A percentile compares a stretch with the other conserved stretches of the same genome.
These are phyloP conservation scores for Cardamine chenopodiifolia DNA, from an alignment of 345 rosid species.

Conservation along the genomic window DNA sequence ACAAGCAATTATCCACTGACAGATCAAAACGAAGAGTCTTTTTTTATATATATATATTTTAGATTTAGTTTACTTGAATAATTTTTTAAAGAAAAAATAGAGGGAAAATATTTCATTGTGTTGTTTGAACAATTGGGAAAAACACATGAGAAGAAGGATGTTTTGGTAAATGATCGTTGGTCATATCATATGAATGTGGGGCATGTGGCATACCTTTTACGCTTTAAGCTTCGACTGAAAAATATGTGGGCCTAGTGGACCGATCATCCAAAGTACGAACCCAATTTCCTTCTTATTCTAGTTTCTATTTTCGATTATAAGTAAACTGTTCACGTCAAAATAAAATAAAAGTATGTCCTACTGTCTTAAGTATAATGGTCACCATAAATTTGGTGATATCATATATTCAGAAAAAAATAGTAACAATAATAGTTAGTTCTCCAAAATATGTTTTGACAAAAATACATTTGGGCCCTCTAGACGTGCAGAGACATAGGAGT, in stretches of 20 bases:
- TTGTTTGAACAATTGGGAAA: background rate
- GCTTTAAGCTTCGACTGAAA: slow-evolving; percentile 14
- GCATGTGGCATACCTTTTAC: slow-evolving; percentile 32
- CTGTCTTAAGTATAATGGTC: too few relatives aligned
- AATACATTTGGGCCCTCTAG: background rate
- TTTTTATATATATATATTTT: background rate
- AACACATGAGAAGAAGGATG: background rate
- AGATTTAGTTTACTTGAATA: background rate
- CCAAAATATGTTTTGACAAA: background rate
- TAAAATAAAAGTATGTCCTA: too few relatives aligned
- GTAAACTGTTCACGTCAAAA: background rate
- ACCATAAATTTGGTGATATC: background rate
- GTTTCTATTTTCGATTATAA: background rate
- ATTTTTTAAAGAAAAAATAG: background rate
- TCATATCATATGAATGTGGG: slow-evolving; percentile 21
- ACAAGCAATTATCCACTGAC: slow-evolving; percentile 35
- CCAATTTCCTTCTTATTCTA: background rate
- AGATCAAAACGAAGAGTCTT: slow-evolving; percentile 16
- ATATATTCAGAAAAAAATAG: background rate
- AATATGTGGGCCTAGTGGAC: slow-evolving; percentile 30
- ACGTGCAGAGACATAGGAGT: background rate
- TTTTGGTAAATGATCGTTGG: slow-evolving; percentile 4
- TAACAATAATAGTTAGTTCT: background rate
- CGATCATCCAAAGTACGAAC: background rate
- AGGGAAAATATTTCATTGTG: background rate